Evolutionary conservation across 1,284 basidiomycete species (phyloP).

Genomic region (Uromyces viciae-fabae): DNA sequence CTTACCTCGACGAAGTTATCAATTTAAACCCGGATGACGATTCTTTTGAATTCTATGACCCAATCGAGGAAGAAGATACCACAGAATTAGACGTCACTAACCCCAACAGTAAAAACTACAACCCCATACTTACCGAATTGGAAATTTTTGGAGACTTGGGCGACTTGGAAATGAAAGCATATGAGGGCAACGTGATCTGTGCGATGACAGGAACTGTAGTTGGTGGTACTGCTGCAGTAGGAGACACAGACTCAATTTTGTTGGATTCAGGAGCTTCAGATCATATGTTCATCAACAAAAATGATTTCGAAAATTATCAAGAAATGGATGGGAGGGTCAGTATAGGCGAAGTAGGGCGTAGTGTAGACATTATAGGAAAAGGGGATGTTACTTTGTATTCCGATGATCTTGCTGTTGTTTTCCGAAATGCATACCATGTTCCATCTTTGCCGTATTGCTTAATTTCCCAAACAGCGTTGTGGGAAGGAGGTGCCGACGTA

Average conservation of each 20-base stretch:
- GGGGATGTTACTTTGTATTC: not conserved
- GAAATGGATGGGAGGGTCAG: not conserved
- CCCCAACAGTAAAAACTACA: too few relatives aligned
- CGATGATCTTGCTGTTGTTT: not conserved
- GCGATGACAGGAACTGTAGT: not conserved
- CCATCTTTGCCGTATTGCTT: not conserved
- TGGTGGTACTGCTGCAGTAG: not conserved
- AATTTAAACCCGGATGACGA: not conserved
- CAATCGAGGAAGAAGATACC: too few relatives aligned
- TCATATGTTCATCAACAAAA: conserved; percentile 12
- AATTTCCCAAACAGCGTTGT: not conserved
- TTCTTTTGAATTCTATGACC: conserved; percentile 2
- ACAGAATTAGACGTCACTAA: too few relatives aligned
- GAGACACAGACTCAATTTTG: not conserved
- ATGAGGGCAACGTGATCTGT: not conserved
- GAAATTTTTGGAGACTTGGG: not conserved
- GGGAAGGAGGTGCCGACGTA: not conserved
- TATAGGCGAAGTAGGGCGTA: not conserved
- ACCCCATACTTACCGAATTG: not conserved
- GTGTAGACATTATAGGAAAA: not conserved
- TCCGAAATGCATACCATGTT: not conserved
- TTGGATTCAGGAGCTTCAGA: not conserved
- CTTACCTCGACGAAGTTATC: not conserved
- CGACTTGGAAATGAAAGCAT: not conserved
- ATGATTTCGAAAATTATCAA: not conserved